Conservation (phyloP, 352 stramenopile species). For the Globisporangium iwayamae region DNA sequence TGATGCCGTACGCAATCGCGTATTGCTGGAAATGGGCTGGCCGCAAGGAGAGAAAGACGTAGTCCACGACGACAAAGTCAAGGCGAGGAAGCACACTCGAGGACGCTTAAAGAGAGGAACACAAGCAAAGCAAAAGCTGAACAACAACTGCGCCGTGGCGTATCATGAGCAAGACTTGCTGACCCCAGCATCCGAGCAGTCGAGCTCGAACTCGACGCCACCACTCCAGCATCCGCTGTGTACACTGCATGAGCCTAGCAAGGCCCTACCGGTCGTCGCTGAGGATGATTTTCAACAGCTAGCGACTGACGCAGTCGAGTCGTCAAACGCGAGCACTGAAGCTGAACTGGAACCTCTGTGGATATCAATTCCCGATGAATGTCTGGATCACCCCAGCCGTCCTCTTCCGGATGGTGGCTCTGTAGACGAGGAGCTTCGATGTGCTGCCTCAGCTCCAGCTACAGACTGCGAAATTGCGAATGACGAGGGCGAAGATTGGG, state of each 20-base stretch:
- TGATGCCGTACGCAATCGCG: not conserved
- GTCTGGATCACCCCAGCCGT: not conserved
- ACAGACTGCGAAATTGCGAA: too few species aligned
- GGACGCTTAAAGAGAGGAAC: not conserved
- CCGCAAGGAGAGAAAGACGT: not conserved
- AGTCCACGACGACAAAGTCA: not conserved
- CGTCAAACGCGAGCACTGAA: not conserved
- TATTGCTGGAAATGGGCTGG: constrained; percentile 18
- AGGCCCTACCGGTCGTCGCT: not conserved
- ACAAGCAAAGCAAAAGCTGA: not conserved
- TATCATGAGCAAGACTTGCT: not conserved
- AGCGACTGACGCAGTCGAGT: too few species aligned
- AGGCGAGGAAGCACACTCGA: not conserved
- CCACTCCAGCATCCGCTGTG: not conserved
- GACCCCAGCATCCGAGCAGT: not conserved
- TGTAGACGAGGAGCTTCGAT: not conserved
- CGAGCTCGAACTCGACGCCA: not conserved
- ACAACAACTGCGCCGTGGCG: not conserved
- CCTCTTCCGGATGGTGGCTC: not conserved
- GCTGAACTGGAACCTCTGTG: not conserved
- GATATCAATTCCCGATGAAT: not conserved
- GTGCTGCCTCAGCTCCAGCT: too few species aligned
- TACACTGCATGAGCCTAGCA: not conserved
- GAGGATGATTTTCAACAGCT: not conserved
- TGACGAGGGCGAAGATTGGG: not conserved